phyloP scores from a whole-genome alignment of 2,329 filamentous ascomycete species.

The Nakataea oryzae region DNA sequence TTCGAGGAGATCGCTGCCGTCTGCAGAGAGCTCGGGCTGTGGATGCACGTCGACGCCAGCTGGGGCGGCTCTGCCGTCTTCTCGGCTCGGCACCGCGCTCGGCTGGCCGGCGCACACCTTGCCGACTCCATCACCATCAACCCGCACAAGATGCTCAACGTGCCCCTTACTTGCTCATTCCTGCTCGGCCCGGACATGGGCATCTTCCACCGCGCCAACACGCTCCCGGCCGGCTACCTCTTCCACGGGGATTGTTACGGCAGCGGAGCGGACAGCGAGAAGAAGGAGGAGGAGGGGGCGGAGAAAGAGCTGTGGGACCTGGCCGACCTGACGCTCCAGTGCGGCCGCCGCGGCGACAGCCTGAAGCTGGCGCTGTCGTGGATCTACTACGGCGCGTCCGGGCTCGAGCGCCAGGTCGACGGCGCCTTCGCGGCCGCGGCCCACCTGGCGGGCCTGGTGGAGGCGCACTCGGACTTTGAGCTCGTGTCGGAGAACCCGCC shows the following conservation, averaged over 20 bases:
- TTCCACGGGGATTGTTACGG: slow-evolving; percentile 46
- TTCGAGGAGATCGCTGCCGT: slow-evolving; percentile 59
- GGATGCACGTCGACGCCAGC: slow-evolving; percentile 87
- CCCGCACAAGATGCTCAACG: slow-evolving; percentile 95
- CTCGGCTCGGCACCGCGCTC: slow-evolving; percentile 47
- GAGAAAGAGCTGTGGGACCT: slow-evolving; percentile 85
- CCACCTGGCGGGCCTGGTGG: slow-evolving; percentile 54
- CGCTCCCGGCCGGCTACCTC: slow-evolving; percentile 74
- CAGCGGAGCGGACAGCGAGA: slow-evolving; percentile 20
- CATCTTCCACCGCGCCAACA: slow-evolving; percentile 75
- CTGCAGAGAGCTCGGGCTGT: slow-evolving; percentile 63
- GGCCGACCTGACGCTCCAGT: slow-evolving; percentile 87
- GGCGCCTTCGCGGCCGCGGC: slow-evolving; percentile 61
- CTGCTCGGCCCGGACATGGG: slow-evolving; percentile 68
- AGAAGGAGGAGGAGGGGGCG: slow-evolving; percentile 17
- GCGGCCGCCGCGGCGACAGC: slow-evolving; percentile 74
- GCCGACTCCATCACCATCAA: slow-evolving; percentile 82
- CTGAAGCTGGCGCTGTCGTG: slow-evolving; percentile 83
- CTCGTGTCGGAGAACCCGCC: slow-evolving; percentile 68
- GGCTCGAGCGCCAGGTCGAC: slow-evolving; percentile 63
- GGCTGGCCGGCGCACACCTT: slow-evolving; percentile 59
- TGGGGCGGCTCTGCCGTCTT: slow-evolving; percentile 87
- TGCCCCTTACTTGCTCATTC: slow-evolving; percentile 84
- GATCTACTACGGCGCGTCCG: slow-evolving; percentile 74
- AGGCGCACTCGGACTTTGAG: slow-evolving; percentile 44